Conservation (phyloP, 1,284 basidiomycete genomes). For the Phlebopus sp. region DNA sequence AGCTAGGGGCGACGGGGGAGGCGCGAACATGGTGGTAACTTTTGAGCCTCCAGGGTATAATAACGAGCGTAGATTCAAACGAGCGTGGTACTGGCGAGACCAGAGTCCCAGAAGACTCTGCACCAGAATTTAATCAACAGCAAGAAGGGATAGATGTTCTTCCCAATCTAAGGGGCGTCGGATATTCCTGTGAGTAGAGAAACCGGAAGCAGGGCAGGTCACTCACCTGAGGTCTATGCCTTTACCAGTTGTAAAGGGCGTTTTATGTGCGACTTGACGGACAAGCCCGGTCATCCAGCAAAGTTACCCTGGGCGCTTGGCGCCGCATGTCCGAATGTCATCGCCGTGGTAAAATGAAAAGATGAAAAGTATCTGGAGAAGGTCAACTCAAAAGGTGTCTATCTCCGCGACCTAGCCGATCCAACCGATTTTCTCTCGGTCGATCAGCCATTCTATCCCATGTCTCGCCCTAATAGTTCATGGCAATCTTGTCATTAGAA, state of each 20-base stretch:
- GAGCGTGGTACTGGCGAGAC: slow-evolving; percentile 21
- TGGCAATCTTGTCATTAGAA: too few relatives aligned
- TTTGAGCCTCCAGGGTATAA: slow-evolving; percentile 3
- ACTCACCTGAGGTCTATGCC: slow-evolving; percentile 7
- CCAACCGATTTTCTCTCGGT: slow-evolving; percentile 1
- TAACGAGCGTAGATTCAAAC: slow-evolving; percentile 27
- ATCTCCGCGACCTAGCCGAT: slow-evolving; percentile 27
- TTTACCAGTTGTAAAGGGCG: not conserved
- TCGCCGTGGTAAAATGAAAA: slow-evolving; percentile 15
- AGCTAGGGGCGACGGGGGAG: slow-evolving; percentile 44
- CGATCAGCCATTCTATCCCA: too few relatives aligned
- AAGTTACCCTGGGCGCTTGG: slow-evolving; percentile 1
- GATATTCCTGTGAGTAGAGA: not conserved
- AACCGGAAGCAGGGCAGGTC: not conserved
- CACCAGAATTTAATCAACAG: not conserved
- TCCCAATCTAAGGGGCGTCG: not conserved
- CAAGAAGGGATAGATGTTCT: not conserved
- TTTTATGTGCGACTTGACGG: not conserved
- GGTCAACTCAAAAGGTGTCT: slow-evolving; percentile 2
- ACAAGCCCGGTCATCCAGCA: slow-evolving; percentile 1
- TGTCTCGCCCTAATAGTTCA: too few relatives aligned
- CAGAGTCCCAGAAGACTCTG: slow-evolving; percentile 9
- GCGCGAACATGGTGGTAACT: slow-evolving; percentile 45
- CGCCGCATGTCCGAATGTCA: slow-evolving; percentile 3
- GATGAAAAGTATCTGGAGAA: not conserved